Evolutionary conservation across 2,329 filamentous ascomycete genomes (phyloP), one percentile per base, ranked within the genome.

Genomic region (Neurospora sp.): DNA sequence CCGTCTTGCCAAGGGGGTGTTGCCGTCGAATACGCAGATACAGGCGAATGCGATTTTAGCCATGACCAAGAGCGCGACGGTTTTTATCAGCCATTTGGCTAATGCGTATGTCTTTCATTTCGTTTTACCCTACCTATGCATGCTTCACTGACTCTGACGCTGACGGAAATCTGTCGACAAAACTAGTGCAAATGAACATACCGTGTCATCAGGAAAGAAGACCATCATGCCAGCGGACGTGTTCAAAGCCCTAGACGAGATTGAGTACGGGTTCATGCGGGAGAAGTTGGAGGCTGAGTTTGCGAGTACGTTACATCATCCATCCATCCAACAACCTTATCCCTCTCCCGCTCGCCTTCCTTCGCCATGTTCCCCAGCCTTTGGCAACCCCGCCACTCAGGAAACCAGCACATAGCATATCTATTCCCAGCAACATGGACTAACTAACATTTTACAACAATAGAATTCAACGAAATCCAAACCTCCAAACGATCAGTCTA

Each of bases 81-180:
- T 96, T 0, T 96, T 96, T 77, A 90, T 96, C 75, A 95, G 88
- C 80, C 92, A 94, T 78, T 83, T 96, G 39, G 89, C 91, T 65
- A 86, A 88, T 72, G 87, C 89, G 92, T 95, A 85, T 69, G 90
- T 84, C 1, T 2, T n/a, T 37, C n/a, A n/a, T 28, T 40, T 36
- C 5, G 33, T 36, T 36, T 36, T 36, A 36, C 33, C 33, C 33
- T 36, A 36, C 33, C 33, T 36, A 36, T 36, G 23, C 4, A 36
- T 36, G 23, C 4, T 28, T 5, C 28, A 28, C 62, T 6, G 17
- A 66, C 10, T 10, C 12, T 33, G 8, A 62, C 15, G 0, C 6
- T 69, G n/a, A 69, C 19, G 6, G 23, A 39, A 69, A 11, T 39
- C 1, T 28, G 28, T 4, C 28, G 28, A 28, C 28, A 33, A 15